Base-by-base conservation (phyloP, 108 stramenopile species). In the Cylindrotheca fusiformis region DNA sequence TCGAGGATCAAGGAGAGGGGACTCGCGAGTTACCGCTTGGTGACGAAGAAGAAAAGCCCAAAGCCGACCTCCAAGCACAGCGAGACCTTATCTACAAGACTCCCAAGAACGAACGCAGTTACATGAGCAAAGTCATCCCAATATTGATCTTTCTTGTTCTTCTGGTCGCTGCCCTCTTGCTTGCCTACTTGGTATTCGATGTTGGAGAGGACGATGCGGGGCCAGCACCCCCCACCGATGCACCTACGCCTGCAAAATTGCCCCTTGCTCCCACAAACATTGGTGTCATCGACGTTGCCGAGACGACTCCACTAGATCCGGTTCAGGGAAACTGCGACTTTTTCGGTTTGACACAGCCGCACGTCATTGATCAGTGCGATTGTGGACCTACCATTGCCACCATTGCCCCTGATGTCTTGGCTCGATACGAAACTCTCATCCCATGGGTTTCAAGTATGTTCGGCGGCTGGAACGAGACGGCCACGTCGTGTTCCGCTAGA, bases 301-400 rank as follows among this genome's bases (percentile, higher is more conserved):
- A 51, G 20, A 67, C 65, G 0, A 74, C 72, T 6, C 41, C 52
- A 19, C 48, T 74, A 30, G 65, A 41, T 27, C 45, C 54, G 3
- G 44, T 74, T 2, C 31, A 30, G 21, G 58, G 52, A 12, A 55
- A 48, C 48, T 74, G 72, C 54, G 33, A 57, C 58, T 67, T 74
- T 22, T 8, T 25, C 23, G 45, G 19, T 3, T 28, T 56, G 17
- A 51, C 32, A 26, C 72, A 74, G 49, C 72, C 72, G 10, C 46
- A 74, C 29, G 51, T 74, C 17, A 74, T 74, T 44, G 72, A 74
- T 48, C 72, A 74, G 23, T 74, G 72, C 65, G 33, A 18, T 31
- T 74, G 72, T 1, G 29, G 14, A n/a, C 41, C 41, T 0, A 32
- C 18, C 29, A 63, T 67, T 25, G 19, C 48, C 0, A 58, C 50